Percentiles rank a stretch among this genome's conserved stretches.
Evolutionary conservation across 2,329 filamentous ascomycete genomes (phyloP).

Genomic region (Colletotrichum sansevieriae): DNA sequence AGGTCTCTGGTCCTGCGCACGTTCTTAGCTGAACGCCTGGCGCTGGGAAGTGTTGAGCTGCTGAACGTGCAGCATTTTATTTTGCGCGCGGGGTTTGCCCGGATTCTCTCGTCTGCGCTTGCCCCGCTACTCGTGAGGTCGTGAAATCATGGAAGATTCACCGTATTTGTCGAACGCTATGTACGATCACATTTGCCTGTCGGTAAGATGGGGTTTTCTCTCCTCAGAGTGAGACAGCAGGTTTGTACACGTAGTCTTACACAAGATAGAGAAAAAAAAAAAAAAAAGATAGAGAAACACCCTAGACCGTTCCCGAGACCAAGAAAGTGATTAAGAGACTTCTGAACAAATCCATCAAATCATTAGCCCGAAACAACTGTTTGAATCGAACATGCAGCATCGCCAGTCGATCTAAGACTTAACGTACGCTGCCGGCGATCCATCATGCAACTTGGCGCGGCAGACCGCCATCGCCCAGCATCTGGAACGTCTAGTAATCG

Average conservation of each 20-base stretch:
- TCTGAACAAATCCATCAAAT: too few species aligned
- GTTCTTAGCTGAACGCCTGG: constrained; percentile 59
- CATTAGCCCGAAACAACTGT: background rate
- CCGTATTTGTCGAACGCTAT: too few species aligned
- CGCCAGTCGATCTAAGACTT: constrained; percentile 20
- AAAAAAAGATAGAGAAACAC: constrained; percentile 1
- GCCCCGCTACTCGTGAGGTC: constrained; percentile 25
- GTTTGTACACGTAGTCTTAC: background rate
- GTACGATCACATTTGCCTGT: too few species aligned
- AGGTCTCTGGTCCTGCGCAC: constrained; percentile 54
- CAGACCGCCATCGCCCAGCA: constrained; percentile 12
- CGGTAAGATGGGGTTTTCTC: background rate
- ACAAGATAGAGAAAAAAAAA: background rate
- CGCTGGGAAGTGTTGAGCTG: constrained; percentile 53
- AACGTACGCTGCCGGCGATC: constrained; percentile 22
- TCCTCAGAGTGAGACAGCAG: constrained; percentile 3
- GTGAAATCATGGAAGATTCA: constrained; percentile 6
- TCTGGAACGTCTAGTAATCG: background rate
- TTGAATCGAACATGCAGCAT: constrained; percentile 3
- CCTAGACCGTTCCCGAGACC: background rate
- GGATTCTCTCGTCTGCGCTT: constrained; percentile 46
- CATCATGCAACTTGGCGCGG: constrained; percentile 16
- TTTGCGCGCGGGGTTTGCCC: constrained; percentile 51
- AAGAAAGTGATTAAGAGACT: background rate
- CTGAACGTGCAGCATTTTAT: constrained; percentile 51